A percentile compares a stretch with the other conserved stretches of the same genome.
phyloP scores from a whole-genome alignment of 331 rosid genomes.

The Ulmus americana region DNA sequence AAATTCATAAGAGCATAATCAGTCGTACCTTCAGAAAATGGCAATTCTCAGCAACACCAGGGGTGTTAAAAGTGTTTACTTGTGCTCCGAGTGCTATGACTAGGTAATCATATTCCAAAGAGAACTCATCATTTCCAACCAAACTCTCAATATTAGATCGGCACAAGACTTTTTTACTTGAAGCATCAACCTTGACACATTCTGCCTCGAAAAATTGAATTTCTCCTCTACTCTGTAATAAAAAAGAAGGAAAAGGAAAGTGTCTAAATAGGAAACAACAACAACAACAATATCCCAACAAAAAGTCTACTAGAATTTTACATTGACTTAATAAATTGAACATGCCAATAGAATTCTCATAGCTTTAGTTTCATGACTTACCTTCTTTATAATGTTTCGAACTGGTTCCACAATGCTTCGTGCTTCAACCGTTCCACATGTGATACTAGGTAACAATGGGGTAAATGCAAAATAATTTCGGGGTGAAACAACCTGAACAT shows the following conservation, averaged over 20 bases:
- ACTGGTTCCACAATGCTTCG: constrained; percentile 91
- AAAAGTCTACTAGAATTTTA: constrained; percentile 5
- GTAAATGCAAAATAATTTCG: constrained; percentile 91
- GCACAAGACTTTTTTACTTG: constrained; percentile 57
- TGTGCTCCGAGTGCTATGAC: constrained; percentile 80
- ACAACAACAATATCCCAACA: neutral
- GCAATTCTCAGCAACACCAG: constrained; percentile 84
- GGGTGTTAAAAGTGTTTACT: constrained; percentile 88
- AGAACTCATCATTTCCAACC: constrained; percentile 61
- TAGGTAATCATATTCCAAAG: constrained; percentile 78
- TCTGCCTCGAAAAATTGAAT: constrained; percentile 78
- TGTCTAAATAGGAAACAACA: neutral
- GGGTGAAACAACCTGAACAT: constrained; percentile 83
- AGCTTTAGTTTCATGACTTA: constrained; percentile 21
- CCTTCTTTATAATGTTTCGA: constrained; percentile 83
- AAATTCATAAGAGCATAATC: neutral
- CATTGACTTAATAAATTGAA: neutral
- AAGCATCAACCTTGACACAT: constrained; percentile 76
- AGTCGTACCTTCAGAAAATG: constrained; percentile 76
- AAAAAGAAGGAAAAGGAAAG: constrained; percentile 20
- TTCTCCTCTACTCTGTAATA: constrained; percentile 65
- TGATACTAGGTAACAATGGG: constrained; percentile 87
- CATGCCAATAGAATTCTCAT: constrained; percentile 3
- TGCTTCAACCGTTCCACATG: constrained; percentile 96
- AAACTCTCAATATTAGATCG: constrained; percentile 46